phyloP scores from a whole-genome alignment of 1,139 yeast species.

The Candida sp. region DNA sequence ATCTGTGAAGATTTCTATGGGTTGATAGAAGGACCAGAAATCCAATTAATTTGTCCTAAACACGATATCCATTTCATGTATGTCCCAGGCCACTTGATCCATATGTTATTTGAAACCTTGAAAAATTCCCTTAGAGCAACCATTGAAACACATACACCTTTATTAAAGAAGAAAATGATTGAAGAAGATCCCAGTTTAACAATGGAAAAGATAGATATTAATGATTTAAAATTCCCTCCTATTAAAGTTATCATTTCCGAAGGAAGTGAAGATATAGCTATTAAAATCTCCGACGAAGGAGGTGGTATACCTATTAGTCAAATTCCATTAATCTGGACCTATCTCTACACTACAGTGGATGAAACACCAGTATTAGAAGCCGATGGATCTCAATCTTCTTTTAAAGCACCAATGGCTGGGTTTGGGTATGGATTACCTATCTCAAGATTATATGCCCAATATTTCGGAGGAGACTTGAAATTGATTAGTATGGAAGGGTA shows the following conservation, averaged over 20 bases:
- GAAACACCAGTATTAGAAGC: conserved; percentile 68
- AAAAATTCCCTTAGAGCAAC: conserved; percentile 85
- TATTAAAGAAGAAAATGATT: conserved; percentile 34
- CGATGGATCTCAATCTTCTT: conserved; percentile 51
- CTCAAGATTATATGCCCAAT: conserved; percentile 80
- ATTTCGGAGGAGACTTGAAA: conserved; percentile 88
- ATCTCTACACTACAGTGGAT: conserved; percentile 83
- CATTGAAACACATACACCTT: conserved; percentile 65
- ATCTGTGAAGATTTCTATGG: conserved; percentile 90
- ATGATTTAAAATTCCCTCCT: conserved; percentile 74
- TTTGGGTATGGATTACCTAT: conserved; percentile 92
- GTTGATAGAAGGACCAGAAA: conserved; percentile 76
- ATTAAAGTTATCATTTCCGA: conserved; percentile 87
- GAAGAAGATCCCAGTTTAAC: conserved; percentile 41
- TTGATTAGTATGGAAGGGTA: conserved; percentile 91
- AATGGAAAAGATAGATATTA: conserved; percentile 46
- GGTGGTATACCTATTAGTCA: conserved; percentile 91
- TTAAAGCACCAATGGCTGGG: conserved; percentile 93
- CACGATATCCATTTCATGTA: conserved; percentile 74
- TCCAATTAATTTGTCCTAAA: conserved; percentile 69
- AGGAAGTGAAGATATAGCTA: conserved; percentile 91
- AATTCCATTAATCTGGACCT: conserved; percentile 86
- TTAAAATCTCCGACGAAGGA: conserved; percentile 90
- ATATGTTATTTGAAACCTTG: conserved; percentile 82
- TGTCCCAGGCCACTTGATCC: conserved; percentile 87